A percentile compares a stretch with the other conserved stretches of the same genome.
Evolutionary conservation across 2,329 filamentous ascomycete genomes (phyloP).

Genomic region (Chaetomium globosum): DNA sequence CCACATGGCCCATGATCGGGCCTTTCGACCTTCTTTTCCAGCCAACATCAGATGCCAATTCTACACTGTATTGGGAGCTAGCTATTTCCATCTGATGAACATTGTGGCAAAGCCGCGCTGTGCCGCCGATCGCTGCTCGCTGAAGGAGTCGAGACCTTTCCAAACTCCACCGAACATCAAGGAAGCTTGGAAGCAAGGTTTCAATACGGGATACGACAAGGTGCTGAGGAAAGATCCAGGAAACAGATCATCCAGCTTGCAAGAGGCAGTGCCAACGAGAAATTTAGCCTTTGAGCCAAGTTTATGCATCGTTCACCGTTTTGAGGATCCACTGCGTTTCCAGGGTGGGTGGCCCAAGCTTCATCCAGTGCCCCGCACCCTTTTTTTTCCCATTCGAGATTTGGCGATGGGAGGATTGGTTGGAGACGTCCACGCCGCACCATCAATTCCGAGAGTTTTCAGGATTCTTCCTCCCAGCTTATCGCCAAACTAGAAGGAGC

Average conservation of each 20-base stretch:
- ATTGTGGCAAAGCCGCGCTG: background rate
- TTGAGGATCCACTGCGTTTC: background rate
- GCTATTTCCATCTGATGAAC: conserved; percentile 4
- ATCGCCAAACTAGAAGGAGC: background rate
- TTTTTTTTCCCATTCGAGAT: conserved; percentile 21
- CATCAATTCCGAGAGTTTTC: background rate
- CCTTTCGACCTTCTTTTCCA: background rate
- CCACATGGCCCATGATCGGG: background rate
- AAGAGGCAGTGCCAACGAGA: background rate
- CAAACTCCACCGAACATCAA: background rate
- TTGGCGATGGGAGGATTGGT: conserved; percentile 8
- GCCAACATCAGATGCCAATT: background rate
- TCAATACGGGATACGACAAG: background rate
- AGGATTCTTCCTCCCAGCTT: background rate
- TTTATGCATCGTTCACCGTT: background rate
- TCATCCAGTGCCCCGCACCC: conserved; percentile 26
- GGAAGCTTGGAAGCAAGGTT: background rate
- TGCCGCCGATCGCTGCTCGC: conserved; percentile 2
- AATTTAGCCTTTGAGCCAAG: background rate
- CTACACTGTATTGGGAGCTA: background rate
- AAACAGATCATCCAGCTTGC: background rate
- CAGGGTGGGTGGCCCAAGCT: conserved; percentile 27
- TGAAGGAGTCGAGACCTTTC: background rate
- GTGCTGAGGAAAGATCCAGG: background rate
- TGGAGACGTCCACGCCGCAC: background rate